phyloP scores from a whole-genome alignment of 805 yeast species.

The Yamadazyma insecticola region DNA sequence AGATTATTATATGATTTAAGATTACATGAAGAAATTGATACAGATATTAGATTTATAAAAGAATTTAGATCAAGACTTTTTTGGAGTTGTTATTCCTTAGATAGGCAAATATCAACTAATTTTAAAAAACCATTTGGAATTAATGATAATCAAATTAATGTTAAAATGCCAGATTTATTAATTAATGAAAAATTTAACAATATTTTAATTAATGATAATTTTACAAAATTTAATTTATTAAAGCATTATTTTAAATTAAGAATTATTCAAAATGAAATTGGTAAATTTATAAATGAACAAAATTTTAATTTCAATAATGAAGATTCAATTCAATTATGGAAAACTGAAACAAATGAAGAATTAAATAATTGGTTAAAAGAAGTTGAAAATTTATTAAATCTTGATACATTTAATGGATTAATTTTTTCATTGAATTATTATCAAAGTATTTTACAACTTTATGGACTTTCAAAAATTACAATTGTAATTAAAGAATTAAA shows the following conservation, averaged over 20 bases:
- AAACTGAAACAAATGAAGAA: background rate
- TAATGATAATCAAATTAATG: conserved; percentile 46
- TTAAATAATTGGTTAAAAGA: background rate
- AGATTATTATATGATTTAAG: conserved; percentile 14
- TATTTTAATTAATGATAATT: background rate
- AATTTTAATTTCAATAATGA: too few species aligned
- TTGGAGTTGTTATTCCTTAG: conserved; percentile 80
- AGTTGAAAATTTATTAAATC: background rate
- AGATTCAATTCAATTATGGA: background rate
- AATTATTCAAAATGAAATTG: conserved; percentile 3
- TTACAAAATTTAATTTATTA: background rate
- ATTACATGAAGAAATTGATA: conserved; percentile 5
- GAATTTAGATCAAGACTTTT: conserved; percentile 34
- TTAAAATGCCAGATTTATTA: conserved; percentile 44
- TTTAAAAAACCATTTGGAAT: conserved; percentile 58
- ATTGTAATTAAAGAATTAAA: conserved; percentile 4
- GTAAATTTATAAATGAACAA: background rate
- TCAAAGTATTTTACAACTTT: conserved; percentile 9
- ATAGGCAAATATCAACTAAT: conserved; percentile 74
- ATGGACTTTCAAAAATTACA: conserved; percentile 9
- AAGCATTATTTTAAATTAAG: conserved; percentile 6
- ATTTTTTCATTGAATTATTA: conserved; percentile 10
- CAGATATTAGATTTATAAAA: conserved; percentile 1
- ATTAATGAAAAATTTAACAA: conserved; percentile 1
- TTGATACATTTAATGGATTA: conserved; percentile 4